Evolutionary conservation across 1,284 basidiomycete genomes (phyloP).

Genomic region (Cryptococcus sp.): DNA sequence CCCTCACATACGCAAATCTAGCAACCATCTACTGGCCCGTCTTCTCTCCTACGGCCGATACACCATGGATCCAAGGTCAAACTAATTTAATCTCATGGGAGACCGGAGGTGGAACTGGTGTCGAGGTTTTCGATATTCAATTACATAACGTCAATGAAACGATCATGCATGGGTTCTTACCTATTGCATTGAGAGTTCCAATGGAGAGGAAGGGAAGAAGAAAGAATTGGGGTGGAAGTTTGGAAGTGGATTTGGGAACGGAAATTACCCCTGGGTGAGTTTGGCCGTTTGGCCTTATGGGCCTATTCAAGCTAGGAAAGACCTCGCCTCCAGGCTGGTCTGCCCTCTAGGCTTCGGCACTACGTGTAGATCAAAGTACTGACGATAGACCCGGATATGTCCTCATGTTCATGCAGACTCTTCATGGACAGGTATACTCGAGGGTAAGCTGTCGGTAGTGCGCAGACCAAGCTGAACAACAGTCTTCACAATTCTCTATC

Average conservation of each 20-base stretch:
- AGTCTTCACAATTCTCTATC: constrained; percentile 43
- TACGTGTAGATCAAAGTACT: no score
- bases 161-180: constrained; percentile 43
- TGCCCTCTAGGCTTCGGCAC: no score
- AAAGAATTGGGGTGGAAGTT: constrained; percentile 40
- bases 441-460: constrained; percentile 18
- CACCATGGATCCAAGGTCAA: constrained; percentile 44
- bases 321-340: no score
- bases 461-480: background rate
- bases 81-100: constrained; percentile 42
- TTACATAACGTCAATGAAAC: constrained; percentile 41
- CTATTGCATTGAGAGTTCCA: constrained; percentile 41
- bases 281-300: no score
- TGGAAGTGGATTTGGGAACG: constrained; percentile 39
- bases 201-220: constrained; percentile 32
- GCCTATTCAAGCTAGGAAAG: no score
- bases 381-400: constrained; percentile 20
- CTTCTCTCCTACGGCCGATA: constrained; percentile 23
- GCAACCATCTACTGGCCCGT: constrained; percentile 47
- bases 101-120: constrained; percentile 42
- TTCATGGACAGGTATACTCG: constrained; percentile 41
- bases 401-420: constrained; percentile 42
- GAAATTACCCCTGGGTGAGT: constrained; percentile 37
- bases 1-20: constrained; percentile 4
- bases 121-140: constrained; percentile 46